These are phyloP conservation scores for Fusarium euwallaceae DNA, from an alignment of 2,329 filamentous ascomycete species.

Conservation along the genomic window DNA sequence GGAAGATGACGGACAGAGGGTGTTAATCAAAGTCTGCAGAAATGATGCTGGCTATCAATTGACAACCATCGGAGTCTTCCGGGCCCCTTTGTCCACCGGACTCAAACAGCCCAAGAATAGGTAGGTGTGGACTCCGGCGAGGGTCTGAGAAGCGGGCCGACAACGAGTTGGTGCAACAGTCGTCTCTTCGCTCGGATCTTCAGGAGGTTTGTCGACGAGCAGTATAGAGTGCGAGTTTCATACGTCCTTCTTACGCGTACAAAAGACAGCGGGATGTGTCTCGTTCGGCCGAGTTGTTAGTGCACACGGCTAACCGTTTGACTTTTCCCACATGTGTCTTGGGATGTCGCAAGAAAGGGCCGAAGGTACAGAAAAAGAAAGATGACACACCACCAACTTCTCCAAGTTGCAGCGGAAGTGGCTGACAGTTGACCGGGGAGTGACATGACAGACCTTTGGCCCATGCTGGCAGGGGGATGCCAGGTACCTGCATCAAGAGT, in stretches of 20 bases:
- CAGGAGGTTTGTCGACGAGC: not conserved
- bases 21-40: not conserved
- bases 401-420: slow-evolving; percentile 23
- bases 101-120: not conserved
- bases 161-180: not conserved
- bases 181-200: not conserved
- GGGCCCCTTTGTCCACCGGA: not conserved
- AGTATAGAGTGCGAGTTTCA: not conserved
- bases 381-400: slow-evolving; percentile 22
- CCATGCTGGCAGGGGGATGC: not conserved
- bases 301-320: slow-evolving; percentile 2
- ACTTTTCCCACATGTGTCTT: slow-evolving; percentile 9
- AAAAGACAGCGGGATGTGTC: not conserved
- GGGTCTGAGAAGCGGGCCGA: slow-evolving; percentile 9
- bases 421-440: slow-evolving; percentile 20
- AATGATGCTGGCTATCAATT: not conserved
- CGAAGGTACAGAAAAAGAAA: slow-evolving; percentile 27
- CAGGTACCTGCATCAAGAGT: slow-evolving; percentile 8
- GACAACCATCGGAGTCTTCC: not conserved
- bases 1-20: slow-evolving; percentile 17
- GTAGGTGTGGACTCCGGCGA: not conserved
- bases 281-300: slow-evolving; percentile 16
- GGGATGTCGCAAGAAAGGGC: slow-evolving; percentile 17
- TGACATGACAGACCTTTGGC: not conserved
- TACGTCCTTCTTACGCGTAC: not conserved